These are phyloP conservation scores for Neostapfia colusana DNA, from an alignment of 176 grass and related monocot genomes.

Conservation along the genomic window DNA sequence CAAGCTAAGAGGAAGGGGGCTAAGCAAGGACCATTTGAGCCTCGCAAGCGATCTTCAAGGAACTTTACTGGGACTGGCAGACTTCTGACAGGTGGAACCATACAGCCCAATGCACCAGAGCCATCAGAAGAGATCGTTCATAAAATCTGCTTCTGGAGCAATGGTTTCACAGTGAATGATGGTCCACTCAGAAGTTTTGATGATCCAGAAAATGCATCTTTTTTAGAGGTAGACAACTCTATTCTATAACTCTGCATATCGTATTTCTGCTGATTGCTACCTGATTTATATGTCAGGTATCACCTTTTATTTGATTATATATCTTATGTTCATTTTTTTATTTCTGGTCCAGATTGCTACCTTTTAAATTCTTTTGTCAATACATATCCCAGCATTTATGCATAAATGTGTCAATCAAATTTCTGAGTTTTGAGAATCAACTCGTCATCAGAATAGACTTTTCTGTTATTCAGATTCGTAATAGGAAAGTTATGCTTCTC, in stretches of 20 bases:
- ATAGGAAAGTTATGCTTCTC: slow-evolving; percentile 3
- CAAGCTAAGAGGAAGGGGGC: slow-evolving; percentile 72
- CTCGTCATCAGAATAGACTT: not conserved
- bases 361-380: not conserved
- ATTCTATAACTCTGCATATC: slow-evolving; percentile 15
- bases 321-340: not conserved
- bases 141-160: slow-evolving; percentile 77
- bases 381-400: not conserved
- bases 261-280: slow-evolving; percentile 6
- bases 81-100: slow-evolving; percentile 57
- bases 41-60: slow-evolving; percentile 56
- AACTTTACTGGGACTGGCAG: slow-evolving; percentile 72
- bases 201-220: slow-evolving; percentile 79
- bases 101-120: slow-evolving; percentile 51
- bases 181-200: slow-evolving; percentile 85
- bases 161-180: slow-evolving; percentile 89
- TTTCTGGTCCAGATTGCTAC: slow-evolving; percentile 13
- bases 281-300: not conserved
- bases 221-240: slow-evolving; percentile 74
- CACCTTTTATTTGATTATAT: slow-evolving; percentile 2
- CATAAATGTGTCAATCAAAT: slow-evolving; percentile 2
- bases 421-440: slow-evolving; percentile 26
- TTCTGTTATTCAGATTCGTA: not conserved
- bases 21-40: slow-evolving; percentile 44
- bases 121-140: slow-evolving; percentile 55